Conservation (phyloP, 352 stramenopile genomes). For the Saprolegnia diclina region DNA sequence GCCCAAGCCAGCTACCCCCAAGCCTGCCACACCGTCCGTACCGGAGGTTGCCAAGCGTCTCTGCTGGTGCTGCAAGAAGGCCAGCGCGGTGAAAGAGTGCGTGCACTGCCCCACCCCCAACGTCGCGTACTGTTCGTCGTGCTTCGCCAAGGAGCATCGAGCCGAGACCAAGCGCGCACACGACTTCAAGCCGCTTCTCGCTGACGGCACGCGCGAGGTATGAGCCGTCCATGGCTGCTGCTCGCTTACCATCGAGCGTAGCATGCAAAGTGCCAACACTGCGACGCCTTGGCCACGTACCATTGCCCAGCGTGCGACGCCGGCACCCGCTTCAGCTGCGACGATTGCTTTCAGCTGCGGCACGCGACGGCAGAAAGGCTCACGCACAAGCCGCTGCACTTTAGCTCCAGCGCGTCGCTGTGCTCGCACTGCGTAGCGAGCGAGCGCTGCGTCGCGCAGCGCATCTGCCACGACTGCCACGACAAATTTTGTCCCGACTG, state of each 20-base stretch:
- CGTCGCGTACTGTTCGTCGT: slow-evolving; percentile 41
- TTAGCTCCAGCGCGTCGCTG: slow-evolving; percentile 41
- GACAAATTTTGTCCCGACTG: slow-evolving; percentile 56
- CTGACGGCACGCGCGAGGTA: slow-evolving; percentile 29
- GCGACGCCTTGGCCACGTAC: slow-evolving; percentile 26
- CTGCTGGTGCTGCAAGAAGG: slow-evolving; percentile 21
- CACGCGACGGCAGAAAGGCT: slow-evolving; percentile 46
- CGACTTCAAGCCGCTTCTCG: slow-evolving; percentile 47
- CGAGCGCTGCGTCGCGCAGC: slow-evolving; percentile 34
- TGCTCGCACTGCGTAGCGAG: slow-evolving; percentile 45
- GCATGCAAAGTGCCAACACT: slow-evolving; percentile 35
- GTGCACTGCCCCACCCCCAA: slow-evolving; percentile 39
- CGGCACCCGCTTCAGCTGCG: slow-evolving; percentile 52
- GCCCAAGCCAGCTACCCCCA: neutral
- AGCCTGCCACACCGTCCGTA: neutral
- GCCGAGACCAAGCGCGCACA: slow-evolving; percentile 33
- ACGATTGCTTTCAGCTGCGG: slow-evolving; percentile 42
- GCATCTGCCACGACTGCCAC: slow-evolving; percentile 50
- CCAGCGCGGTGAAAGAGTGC: slow-evolving; percentile 45
- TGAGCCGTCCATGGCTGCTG: slow-evolving; percentile 34
- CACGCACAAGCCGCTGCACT: slow-evolving; percentile 47
- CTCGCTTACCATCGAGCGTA: slow-evolving; percentile 6
- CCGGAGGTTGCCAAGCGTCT: neutral
- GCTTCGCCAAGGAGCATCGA: slow-evolving; percentile 50
- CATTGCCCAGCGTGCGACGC: slow-evolving; percentile 6